phyloP scores from a whole-genome alignment of 441 rosid species.

The Bruguiera hainesii region DNA sequence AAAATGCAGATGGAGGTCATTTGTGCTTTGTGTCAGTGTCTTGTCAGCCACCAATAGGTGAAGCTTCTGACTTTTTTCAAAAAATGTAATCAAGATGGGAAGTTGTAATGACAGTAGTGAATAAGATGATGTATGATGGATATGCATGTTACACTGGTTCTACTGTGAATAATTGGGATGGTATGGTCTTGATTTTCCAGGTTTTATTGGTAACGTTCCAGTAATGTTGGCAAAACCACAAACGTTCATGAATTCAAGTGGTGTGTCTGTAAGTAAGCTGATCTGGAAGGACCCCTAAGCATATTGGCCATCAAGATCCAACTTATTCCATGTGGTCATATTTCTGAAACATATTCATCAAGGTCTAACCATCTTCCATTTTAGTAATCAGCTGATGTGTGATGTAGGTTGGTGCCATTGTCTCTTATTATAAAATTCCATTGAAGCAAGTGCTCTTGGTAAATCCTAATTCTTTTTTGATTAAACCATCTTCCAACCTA shows the following conservation, averaged over 20 bases:
- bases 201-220: conserved; percentile 72
- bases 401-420: conserved; percentile 78
- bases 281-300: conserved; percentile 24
- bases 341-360: too few relatives aligned
- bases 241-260: conserved; percentile 91
- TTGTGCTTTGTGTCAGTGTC: too few relatives aligned
- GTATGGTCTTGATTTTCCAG: conserved; percentile 32
- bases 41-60: too few relatives aligned
- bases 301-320: conserved; percentile 13
- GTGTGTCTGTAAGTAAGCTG: conserved; percentile 90
- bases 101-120: not conserved
- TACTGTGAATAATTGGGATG: not conserved
- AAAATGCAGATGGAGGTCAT: too few relatives aligned
- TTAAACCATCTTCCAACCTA: not conserved
- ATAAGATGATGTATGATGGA: not conserved
- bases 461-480: conserved; percentile 3
- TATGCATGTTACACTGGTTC: not conserved
- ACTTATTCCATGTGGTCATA: not conserved
- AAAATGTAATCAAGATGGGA: too few relatives aligned
- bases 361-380: not conserved
- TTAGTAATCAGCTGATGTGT: conserved; percentile 18
- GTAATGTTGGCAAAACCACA: conserved; percentile 95
- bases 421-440: conserved; percentile 84
- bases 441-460: conserved; percentile 93
- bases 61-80: too few relatives aligned